phyloP scores from a whole-genome alignment of 805 yeast species.

The Wickerhamia fluorescens region DNA sequence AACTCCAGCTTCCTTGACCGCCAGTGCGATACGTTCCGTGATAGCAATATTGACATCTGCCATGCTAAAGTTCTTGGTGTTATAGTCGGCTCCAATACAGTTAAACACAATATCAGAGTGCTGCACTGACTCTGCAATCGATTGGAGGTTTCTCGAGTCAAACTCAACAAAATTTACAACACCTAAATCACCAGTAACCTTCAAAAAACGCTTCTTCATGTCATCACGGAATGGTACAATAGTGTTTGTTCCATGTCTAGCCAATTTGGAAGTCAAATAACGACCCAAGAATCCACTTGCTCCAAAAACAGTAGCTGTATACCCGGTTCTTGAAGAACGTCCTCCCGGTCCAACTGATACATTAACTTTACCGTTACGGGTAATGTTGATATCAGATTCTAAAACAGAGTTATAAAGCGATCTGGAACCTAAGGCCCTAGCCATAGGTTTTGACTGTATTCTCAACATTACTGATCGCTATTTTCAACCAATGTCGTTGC shows the following conservation, averaged over 20 bases:
- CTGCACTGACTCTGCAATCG: conserved; percentile 70
- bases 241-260: conserved; percentile 73
- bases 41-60: conserved; percentile 80
- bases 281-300: conserved; percentile 76
- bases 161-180: conserved; percentile 79
- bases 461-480: conserved; percentile 9
- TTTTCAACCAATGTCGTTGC: too few species aligned
- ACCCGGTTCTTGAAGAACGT: conserved; percentile 78
- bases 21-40: conserved; percentile 69
- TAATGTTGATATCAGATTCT: conserved; percentile 60
- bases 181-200: conserved; percentile 81
- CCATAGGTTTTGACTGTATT: conserved; percentile 5
- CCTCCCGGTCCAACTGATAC: conserved; percentile 74
- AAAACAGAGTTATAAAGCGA: conserved; percentile 34
- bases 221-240: conserved; percentile 81
- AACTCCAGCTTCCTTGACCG: conserved; percentile 61
- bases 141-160: conserved; percentile 69
- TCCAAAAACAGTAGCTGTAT: conserved; percentile 84
- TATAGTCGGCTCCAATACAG: conserved; percentile 67
- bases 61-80: conserved; percentile 75
- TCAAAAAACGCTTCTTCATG: conserved; percentile 67
- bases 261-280: conserved; percentile 62
- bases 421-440: conserved; percentile 12
- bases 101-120: conserved; percentile 80
- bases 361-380: conserved; percentile 68